phyloP scores from a whole-genome alignment of 2,329 filamentous ascomycete species.

The Penicillium sp. region DNA sequence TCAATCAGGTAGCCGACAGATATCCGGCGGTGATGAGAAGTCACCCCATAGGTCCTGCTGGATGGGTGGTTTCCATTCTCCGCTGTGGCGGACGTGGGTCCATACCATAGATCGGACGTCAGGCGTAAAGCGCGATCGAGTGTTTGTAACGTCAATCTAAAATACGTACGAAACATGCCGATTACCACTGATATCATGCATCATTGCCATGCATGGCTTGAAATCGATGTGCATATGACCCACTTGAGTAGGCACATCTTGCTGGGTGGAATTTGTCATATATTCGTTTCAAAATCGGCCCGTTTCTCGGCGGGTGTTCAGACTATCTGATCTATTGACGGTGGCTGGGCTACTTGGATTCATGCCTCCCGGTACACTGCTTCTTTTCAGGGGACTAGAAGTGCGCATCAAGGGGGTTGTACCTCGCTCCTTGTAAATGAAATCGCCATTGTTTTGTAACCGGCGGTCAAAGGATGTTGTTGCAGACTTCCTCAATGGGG shows the following conservation, averaged over 20 bases:
- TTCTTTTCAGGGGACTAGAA: constrained; percentile 46
- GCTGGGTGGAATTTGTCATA: constrained; percentile 9
- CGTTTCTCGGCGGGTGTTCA: constrained; percentile 30
- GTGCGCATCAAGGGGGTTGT: constrained; percentile 40
- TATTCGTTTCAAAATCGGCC: constrained; percentile 28
- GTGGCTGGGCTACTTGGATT: constrained; percentile 30
- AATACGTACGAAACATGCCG: constrained; percentile 8
- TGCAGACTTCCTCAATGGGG: constrained; percentile 76
- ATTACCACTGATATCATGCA: not conserved
- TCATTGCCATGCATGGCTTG: constrained; percentile 1
- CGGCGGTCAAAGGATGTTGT: constrained; percentile 55
- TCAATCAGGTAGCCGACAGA: not conserved
- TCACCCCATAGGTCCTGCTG: not conserved
- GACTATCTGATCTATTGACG: constrained; percentile 35
- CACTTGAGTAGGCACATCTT: not conserved
- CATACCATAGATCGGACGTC: not conserved
- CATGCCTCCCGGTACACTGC: constrained; percentile 39
- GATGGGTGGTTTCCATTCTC: constrained; percentile 15
- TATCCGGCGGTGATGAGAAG: not conserved
- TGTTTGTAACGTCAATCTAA: not conserved
- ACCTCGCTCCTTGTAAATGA: constrained; percentile 36
- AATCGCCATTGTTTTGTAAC: constrained; percentile 41
- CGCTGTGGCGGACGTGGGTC: constrained; percentile 11
- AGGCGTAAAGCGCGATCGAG: constrained; percentile 4
- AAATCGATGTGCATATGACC: constrained; percentile 1